Percentiles rank a stretch among this genome's conserved stretches.
Conservation (phyloP, 1,139 yeast genomes). For the Scheffersomyces quercinus region DNA sequence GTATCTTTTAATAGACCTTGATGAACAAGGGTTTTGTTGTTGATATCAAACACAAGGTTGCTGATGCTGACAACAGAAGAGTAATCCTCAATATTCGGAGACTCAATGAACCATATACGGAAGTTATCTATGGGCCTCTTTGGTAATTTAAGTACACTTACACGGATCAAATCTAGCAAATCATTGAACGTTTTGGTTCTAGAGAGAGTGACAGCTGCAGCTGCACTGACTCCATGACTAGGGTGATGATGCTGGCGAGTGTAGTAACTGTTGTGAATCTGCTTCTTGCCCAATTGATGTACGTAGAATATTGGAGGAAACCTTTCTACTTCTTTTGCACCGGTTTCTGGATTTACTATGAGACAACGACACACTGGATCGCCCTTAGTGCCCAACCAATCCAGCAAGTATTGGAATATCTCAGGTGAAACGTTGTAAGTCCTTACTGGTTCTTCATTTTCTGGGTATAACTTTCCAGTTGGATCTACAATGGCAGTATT, state of each 20-base stretch:
- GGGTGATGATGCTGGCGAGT: conserved; percentile 10
- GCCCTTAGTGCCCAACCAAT: conserved; percentile 57
- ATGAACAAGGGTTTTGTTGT: conserved; percentile 31
- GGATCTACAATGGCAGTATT: conserved; percentile 30
- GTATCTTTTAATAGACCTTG: conserved; percentile 24
- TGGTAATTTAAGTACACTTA: conserved; percentile 18
- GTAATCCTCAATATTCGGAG: conserved; percentile 22
- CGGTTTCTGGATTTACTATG: conserved; percentile 36
- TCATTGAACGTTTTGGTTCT: conserved; percentile 36
- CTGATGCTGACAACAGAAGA: conserved; percentile 26
- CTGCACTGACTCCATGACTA: not conserved
- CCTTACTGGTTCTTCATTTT: conserved; percentile 29
- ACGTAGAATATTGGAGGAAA: conserved; percentile 52
- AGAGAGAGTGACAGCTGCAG: conserved; percentile 24
- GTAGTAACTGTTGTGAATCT: conserved; percentile 4
- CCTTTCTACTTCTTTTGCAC: conserved; percentile 49
- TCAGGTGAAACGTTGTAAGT: conserved; percentile 36
- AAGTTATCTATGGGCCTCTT: conserved; percentile 6
- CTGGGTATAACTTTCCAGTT: conserved; percentile 32
- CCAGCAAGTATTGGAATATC: conserved; percentile 42
- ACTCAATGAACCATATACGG: conserved; percentile 43
- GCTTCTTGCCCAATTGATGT: conserved; percentile 45
- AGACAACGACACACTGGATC: conserved; percentile 50
- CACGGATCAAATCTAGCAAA: conserved; percentile 26
- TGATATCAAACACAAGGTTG: conserved; percentile 32